Base-by-base conservation (phyloP, 148 eudicot species). In the Amaranthus hypochondriacus region DNA sequence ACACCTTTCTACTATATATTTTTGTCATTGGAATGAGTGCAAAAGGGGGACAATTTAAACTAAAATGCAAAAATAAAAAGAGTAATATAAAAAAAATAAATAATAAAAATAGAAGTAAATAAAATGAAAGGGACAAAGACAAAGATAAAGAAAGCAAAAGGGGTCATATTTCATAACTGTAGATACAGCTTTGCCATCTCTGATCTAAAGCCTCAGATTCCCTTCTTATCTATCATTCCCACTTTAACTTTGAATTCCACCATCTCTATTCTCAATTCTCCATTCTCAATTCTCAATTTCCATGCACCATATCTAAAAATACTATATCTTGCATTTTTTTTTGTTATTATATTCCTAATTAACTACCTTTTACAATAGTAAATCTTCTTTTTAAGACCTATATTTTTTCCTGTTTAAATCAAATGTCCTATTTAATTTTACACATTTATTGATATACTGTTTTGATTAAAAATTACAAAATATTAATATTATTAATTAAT, bases 201-300 rank as follows among this genome's bases (percentile, higher is more conserved):
- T 44, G 49, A 69, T 60, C 21, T 9, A 64, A 79, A 74, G 78
- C 75, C 75, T 74, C 67, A 79, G 82, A 79, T 79, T 75, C 82
- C 58, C 67, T 74, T 79, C 75, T 50, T 74, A 79, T 79, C 82
- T 62, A 13, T 57, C 78, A 74, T 74, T 43, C 52, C 47, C 46
- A 18, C 58, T 68, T 63, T 56, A 28, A 21, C 81, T 73, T 78
- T 78, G 64, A 73, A 66, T 73, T 55, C 64, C 57, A 65, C 66
- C 71, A 58, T 51, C 51, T 75, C 39, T 28, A 28, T 28, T 28
- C 39, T 28, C 39, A 28, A 28, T 28, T 28, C 39, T 28, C 39
- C 18, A 18, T 18, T 51, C 51, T 75, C 39, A 0, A 28, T 28
- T 28, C 39, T 28, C 39, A 28, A 28, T 28, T 28, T 28, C 39